Conservation (phyloP, 1,139 yeast genomes). For the Yamadazyma friedrichii region DNA sequence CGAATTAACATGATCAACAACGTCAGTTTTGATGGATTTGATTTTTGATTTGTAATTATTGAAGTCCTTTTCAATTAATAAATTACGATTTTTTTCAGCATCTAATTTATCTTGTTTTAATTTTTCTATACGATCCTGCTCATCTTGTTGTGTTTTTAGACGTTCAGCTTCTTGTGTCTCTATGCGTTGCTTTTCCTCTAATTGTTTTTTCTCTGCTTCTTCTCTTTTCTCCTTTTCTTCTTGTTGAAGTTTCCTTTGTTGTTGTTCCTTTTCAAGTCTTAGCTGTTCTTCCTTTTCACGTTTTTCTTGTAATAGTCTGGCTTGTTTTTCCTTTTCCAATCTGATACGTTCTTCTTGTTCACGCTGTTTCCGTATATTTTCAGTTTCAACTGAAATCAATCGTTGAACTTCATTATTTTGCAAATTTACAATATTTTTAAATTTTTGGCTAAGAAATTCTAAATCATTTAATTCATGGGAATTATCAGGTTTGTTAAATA, state of each 20-base stretch:
- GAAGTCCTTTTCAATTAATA: slow-evolving; percentile 46
- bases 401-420: slow-evolving; percentile 20
- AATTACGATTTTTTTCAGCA: slow-evolving; percentile 26
- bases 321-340: slow-evolving; percentile 14
- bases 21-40: slow-evolving; percentile 53
- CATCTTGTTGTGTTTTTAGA: slow-evolving; percentile 14
- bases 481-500: slow-evolving; percentile 2
- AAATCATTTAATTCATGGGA: neutral
- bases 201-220: slow-evolving; percentile 15
- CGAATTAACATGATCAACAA: slow-evolving; percentile 47
- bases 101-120: slow-evolving; percentile 16
- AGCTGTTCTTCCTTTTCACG: slow-evolving; percentile 16
- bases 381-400: slow-evolving; percentile 19
- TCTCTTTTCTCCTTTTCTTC: slow-evolving; percentile 14
- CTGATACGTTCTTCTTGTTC: slow-evolving; percentile 16
- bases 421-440: slow-evolving; percentile 8
- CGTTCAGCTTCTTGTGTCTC: slow-evolving; percentile 9
- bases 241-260: slow-evolving; percentile 10
- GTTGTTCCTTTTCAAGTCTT: slow-evolving; percentile 14
- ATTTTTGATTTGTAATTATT: slow-evolving; percentile 56
- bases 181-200: slow-evolving; percentile 16
- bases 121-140: slow-evolving; percentile 14
- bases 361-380: slow-evolving; percentile 16
- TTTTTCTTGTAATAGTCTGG: slow-evolving; percentile 9
- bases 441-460: slow-evolving; percentile 1